Evolutionary conservation across 169 alveolate genomes (phyloP), one percentile per base, ranked within the genome.

Genomic region (Eimeria tenella): DNA sequence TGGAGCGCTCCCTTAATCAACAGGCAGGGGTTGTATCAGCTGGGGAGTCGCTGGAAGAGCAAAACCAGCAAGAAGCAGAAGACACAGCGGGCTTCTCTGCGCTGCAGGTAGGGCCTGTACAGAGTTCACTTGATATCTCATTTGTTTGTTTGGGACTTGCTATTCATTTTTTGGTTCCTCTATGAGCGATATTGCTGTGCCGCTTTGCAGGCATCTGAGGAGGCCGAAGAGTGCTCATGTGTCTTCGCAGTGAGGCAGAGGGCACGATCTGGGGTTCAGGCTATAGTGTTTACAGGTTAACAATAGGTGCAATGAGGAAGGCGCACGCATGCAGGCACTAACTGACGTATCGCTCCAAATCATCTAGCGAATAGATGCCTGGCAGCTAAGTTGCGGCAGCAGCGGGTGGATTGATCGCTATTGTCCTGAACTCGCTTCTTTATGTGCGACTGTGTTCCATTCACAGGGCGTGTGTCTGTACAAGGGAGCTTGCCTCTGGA

Each of bases 401-500:
- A 15, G 71, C 23, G 71, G 15, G 71, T 62, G 25, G 71, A 5
- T 62, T 5, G 71, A 7, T 62, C 31, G 17, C 31, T 62, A 13
- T 62, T 5, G 71, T 5, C 65, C n/a, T 58, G 65, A 58, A 3
- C 17, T 9, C 65, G 65, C 4, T 9, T 3, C 10, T 15, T 58
- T 58, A 58, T 58, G 65, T 9, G 65, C 15, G 55, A 71, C 9
- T 3, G n/a, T 81, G 73, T 25, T 81, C 56, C 11, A 21, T 25
- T 53, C 56, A 31, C 89, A 81, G 89, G 89, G 89, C 9, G n/a
- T 21, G 25, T 81, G 89, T 4, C 56, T 81, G 17, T 53, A 81
- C 58, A 81, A 81, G 65, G 89, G 89, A n/a, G 89, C 89, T 4
- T 81, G 89, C 52, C 56, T 81, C 9, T 81, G 89, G 89, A 56